Conservation (phyloP, 441 rosid genomes). For the Pelargonium cotyledonis region DNA sequence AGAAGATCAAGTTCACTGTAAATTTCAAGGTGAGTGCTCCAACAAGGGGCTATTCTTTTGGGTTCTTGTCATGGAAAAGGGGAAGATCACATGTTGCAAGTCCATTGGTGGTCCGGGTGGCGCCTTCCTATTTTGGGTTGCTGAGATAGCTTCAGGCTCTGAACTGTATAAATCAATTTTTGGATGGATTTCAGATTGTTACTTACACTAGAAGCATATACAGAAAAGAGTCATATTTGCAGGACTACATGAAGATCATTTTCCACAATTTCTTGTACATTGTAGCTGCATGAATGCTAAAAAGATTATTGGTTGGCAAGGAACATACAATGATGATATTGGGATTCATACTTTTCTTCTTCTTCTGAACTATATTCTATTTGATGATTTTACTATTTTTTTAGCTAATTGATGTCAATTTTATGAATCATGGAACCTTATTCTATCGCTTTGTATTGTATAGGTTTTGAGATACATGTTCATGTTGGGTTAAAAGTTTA, state of each 20-base stretch:
- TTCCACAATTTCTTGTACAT: background rate
- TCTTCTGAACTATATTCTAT: too few species aligned
- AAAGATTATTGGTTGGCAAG: too few species aligned
- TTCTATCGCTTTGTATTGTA: too few species aligned
- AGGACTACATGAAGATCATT: background rate
- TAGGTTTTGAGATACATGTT: too few species aligned
- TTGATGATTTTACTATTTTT: too few species aligned
- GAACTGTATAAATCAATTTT: slow-evolving; percentile 10
- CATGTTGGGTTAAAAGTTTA: too few species aligned
- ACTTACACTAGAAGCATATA: background rate
- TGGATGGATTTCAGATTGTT: background rate
- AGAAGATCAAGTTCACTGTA: slow-evolving; percentile 44
- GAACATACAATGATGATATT: too few species aligned
- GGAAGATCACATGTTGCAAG: slow-evolving; percentile 30
- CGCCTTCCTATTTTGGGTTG: slow-evolving; percentile 28
- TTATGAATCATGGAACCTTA: too few species aligned
- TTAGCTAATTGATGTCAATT: too few species aligned
- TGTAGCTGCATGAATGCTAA: too few species aligned
- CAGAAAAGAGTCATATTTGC: background rate
- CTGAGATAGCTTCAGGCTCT: slow-evolving; percentile 18
- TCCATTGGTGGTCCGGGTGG: slow-evolving; percentile 39
- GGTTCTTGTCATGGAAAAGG: slow-evolving; percentile 42
- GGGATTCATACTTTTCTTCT: too few species aligned
- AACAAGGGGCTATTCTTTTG: slow-evolving; percentile 39
- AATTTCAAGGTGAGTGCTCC: slow-evolving; percentile 47